These are phyloP conservation scores for Phialophora tarda DNA, from an alignment of 2,329 filamentous ascomycete species.

Conservation along the genomic window DNA sequence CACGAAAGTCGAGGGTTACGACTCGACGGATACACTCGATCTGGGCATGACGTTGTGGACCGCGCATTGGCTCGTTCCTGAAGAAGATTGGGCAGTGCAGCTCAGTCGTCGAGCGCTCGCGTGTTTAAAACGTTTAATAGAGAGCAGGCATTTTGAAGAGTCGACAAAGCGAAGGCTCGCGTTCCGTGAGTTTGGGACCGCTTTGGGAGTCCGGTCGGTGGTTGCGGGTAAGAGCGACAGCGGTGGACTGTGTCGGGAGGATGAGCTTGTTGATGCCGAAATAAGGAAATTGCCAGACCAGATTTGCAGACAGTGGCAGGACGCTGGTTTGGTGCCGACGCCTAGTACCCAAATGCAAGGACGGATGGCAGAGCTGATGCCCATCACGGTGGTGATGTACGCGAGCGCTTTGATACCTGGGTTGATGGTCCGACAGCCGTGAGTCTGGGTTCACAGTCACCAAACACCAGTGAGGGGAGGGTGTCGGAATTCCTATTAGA, in stretches of 20 bases:
- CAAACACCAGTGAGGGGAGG: not conserved
- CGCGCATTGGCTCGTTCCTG: conserved; percentile 56
- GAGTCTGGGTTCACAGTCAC: not conserved
- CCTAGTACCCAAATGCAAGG: conserved; percentile 45
- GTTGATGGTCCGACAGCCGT: conserved; percentile 38
- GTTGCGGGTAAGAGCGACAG: not conserved
- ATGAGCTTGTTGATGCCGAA: conserved; percentile 16
- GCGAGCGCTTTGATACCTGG: conserved; percentile 61
- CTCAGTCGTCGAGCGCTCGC: conserved; percentile 41
- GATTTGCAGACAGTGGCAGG: conserved; percentile 33
- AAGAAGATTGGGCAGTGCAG: conserved; percentile 56
- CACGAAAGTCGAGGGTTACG: conserved; percentile 51
- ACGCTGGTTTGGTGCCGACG: conserved; percentile 27
- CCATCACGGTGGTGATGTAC: conserved; percentile 65
- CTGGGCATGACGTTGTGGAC: conserved; percentile 66
- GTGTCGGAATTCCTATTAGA: not conserved
- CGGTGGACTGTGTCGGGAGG: conserved; percentile 5
- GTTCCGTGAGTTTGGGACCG: conserved; percentile 62
- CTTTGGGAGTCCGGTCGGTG: conserved; percentile 55
- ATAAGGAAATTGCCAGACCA: conserved; percentile 19
- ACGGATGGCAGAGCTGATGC: conserved; percentile 53
- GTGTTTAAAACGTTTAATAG: conserved; percentile 43
- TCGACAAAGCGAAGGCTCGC: conserved; percentile 51
- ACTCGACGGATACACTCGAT: conserved; percentile 60
- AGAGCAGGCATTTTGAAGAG: conserved; percentile 45